Evolutionary conservation across 2,329 filamentous ascomycete genomes (phyloP), one percentile per base, ranked within the genome.

Genomic region (Penicillium corylophilum): DNA sequence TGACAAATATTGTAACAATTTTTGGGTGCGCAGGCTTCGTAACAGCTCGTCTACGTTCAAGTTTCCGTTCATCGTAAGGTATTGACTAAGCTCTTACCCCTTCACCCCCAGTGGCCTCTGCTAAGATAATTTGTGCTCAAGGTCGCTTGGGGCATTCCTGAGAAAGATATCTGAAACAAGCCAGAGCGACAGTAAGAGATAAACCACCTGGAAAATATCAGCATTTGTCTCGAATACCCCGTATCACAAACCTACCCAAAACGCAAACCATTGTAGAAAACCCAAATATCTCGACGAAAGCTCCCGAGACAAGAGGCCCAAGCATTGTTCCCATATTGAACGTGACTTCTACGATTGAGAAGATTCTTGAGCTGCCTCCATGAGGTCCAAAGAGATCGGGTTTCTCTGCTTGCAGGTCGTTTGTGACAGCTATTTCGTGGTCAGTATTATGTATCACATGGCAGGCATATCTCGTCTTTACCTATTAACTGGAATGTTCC

Each of bases 401-500:
- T 6, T 64, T 29, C 23, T 63, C 47, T 0, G 50, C 46, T 53
- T 62, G 40, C 45, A 59, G 26, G 31, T 59, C 60, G 6, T 64
- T 54, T 2, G 59, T 42, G 12, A 64, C 54, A 8, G 40, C 64
- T 65, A 20, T 22, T 39, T 16, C 4, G 8, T 9, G 18, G 36
- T 43, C 20, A 24, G 10, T 33, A 16, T 4, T 9, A n/a, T n/a
- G 15, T 5, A 20, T 5, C 1, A 12, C 5, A 20, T 15, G 39
- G 20, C 13, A 16, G 12, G 23, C 3, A 10, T 12, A 23, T 13
- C 1, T 8, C 23, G 5, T 38, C 62, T 59, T 54, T 45, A 68
- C 67, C 51, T 13, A 61, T 59, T 23, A 66, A 46, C 44, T 69
- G 63, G n/a, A 67, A 42, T 7, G 55, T 53, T 2, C 64, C 67